Base-by-base conservation (phyloP, 2,329 filamentous ascomycete species). In the Aspergillus piperis region DNA sequence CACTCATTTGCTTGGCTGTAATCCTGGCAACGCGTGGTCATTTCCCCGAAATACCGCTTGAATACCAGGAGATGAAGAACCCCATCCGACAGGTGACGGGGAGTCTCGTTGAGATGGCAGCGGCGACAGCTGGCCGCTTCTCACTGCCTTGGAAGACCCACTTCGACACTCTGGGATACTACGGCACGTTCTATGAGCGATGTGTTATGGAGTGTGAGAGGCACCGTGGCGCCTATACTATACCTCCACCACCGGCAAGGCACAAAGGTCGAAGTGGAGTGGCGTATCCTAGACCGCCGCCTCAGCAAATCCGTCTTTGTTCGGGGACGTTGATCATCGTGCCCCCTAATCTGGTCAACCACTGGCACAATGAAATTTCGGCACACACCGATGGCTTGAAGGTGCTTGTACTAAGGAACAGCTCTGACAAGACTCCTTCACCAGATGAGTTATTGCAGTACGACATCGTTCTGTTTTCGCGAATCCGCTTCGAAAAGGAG, bases 301-400 rank as follows among this genome's bases (percentile, higher is more conserved):
- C 72, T 73, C 79, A 72, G 44, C 66, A 65, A 11, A 77, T 96
- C 3, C 84, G 81, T 25, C 78, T 95, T 7, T 90, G 88, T 62
- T 82, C 85, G 27, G 84, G 85, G 0, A 96, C 89, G 0, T 78
- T 98, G 3, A 81, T 96, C 17, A 84, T 97, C 30, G 91, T 93
- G 0, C 94, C 94, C 0, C 82, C 87, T 13, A 97, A 97, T 70
- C 80, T 97, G 23, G 80, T 96, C 3, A 83, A 88, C 56, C 94
- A 98, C 73, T 97, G 94, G 94, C 80, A 85, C 56, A 82, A 86
- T 10, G 92, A 97, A 70, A 92, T 97, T 10, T 73, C 80, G 2
- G 92, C 92, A 69, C 94, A 97, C 70, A 89, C 92, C 0, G 74
- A 82, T 36, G 83, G 84, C 0, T 77, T 97, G 0, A 84, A 83